Conservation (phyloP, 2,329 filamentous ascomycete genomes). For the Diaporthe longicolla region DNA sequence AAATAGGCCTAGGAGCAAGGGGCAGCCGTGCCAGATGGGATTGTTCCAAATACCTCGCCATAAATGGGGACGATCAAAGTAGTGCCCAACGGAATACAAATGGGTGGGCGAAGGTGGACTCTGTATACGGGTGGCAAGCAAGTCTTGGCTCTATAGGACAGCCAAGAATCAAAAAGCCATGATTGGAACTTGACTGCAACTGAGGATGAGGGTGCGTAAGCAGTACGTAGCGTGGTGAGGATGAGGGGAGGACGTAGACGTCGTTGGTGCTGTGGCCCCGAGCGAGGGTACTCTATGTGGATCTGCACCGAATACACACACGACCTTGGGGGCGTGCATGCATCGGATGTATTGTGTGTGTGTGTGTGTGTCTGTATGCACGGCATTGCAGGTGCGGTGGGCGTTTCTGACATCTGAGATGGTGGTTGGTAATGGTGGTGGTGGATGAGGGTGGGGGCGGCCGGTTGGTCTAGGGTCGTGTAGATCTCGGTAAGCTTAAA, state of each 20-base stretch:
- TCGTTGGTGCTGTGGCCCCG: neutral
- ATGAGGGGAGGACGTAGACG: neutral
- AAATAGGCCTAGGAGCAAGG: neutral
- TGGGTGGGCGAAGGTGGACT: neutral
- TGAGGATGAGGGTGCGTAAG: neutral
- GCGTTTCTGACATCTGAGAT: neutral
- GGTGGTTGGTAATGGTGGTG: neutral
- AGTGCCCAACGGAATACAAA: constrained; percentile 9
- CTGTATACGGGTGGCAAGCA: neutral
- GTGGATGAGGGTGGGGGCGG: constrained; percentile 11
- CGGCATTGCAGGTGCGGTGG: neutral
- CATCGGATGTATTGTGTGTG: neutral
- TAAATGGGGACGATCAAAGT: neutral
- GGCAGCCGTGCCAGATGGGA: constrained; percentile 1
- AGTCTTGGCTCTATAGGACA: constrained; percentile 13
- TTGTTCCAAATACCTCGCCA: neutral
- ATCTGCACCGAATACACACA: neutral
- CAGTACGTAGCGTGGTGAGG: too few species aligned
- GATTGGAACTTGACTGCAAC: neutral
- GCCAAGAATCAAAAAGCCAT: constrained; percentile 20
- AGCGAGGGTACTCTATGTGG: neutral
- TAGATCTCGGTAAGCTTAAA: constrained; percentile 28
- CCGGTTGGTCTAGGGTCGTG: constrained; percentile 2
- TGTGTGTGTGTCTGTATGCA: neutral
- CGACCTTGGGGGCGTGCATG: neutral